phyloP scores from a whole-genome alignment of 169 alveolate genomes.

The Theileria luwenshuni region DNA sequence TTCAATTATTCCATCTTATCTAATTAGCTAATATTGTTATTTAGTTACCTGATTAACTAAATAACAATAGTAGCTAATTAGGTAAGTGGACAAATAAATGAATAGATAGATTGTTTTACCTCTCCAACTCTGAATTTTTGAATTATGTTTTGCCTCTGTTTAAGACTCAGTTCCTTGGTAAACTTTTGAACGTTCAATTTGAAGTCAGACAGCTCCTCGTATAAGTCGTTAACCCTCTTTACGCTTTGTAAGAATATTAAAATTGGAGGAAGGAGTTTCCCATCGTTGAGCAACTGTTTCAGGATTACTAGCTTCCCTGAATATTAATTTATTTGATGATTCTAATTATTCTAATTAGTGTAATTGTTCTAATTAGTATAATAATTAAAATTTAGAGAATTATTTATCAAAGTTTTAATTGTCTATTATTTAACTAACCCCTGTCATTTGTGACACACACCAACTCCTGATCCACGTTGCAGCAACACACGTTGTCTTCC shows the following conservation, averaged over 20 bases:
- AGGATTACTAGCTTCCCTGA: conserved; percentile 60
- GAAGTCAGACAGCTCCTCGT: conserved; percentile 38
- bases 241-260: conserved; percentile 67
- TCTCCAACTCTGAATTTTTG: conserved; percentile 72
- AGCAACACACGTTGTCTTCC: conserved; percentile 62
- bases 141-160: conserved; percentile 68
- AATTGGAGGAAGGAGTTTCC: conserved; percentile 68
- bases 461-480: conserved; percentile 73
- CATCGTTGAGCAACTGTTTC: conserved; percentile 74
- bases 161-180: conserved; percentile 35
- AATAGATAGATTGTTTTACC: conserved; percentile 8
- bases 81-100: not conserved
- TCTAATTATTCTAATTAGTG: too few relatives aligned
- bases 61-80: not conserved
- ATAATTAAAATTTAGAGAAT: not conserved
- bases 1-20: not conserved
- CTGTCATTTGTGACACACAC: conserved; percentile 76
- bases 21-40: not conserved
- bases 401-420: too few relatives aligned
- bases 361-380: not conserved
- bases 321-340: too few relatives aligned
- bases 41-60: not conserved
- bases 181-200: conserved; percentile 52
- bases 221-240: conserved; percentile 56
- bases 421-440: conserved; percentile 17